These are phyloP conservation scores for Talaromyces sp. DNA, from an alignment of 2,329 filamentous ascomycete genomes.

Conservation along the genomic window DNA sequence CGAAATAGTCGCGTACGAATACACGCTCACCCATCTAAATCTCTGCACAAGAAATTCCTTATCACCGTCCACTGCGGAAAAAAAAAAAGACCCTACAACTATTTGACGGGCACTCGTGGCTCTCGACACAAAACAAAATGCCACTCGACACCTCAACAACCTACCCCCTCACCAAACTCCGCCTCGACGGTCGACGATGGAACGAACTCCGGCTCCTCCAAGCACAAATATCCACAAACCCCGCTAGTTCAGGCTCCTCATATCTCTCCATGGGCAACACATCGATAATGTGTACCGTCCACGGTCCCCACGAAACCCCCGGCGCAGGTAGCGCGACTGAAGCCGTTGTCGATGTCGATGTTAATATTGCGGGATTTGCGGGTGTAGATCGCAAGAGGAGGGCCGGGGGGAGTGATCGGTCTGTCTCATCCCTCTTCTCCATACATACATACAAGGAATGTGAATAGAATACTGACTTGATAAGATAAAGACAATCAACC, in stretches of 20 bases:
- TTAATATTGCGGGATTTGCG: conserved; percentile 83
- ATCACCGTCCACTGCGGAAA: not conserved
- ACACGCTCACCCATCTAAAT: not conserved
- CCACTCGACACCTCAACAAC: conserved; percentile 91
- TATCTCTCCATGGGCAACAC: conserved; percentile 98
- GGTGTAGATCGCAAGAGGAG: conserved; percentile 79
- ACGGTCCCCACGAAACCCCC: conserved; percentile 69
- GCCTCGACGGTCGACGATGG: conserved; percentile 85
- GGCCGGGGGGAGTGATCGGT: conserved; percentile 72
- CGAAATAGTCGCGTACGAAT: not conserved
- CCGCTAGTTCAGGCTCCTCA: conserved; percentile 85
- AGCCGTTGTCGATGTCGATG: conserved; percentile 74
- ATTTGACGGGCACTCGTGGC: not conserved
- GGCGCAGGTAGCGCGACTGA: conserved; percentile 50
- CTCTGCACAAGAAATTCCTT: not conserved
- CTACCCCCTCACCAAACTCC: conserved; percentile 80
- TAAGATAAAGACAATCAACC: conserved; percentile 65
- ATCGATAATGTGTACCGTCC: conserved; percentile 89
- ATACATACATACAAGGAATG: not conserved
- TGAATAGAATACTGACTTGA: not conserved
- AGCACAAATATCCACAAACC: conserved; percentile 87
- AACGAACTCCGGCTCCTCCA: conserved; percentile 90
- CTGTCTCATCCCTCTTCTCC: not conserved
- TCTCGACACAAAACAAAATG: conserved; percentile 53
- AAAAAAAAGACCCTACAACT: not conserved